Conservation (phyloP, 805 yeast species). For the Lachancea lanzarotensis region DNA sequence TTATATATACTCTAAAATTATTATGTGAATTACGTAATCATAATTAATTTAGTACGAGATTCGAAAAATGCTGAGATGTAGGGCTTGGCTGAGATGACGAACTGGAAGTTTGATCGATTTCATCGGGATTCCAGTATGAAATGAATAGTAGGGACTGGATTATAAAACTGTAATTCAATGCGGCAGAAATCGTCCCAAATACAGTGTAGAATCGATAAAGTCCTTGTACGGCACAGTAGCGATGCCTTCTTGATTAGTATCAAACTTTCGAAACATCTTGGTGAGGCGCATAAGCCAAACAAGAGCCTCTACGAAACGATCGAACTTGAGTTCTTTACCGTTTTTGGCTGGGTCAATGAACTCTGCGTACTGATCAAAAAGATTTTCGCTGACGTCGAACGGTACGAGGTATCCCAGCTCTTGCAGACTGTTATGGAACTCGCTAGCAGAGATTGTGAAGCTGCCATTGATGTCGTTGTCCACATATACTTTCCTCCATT, state of each 20-base stretch:
- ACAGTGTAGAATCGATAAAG: constrained; percentile 48
- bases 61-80: neutral
- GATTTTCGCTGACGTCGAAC: constrained; percentile 29
- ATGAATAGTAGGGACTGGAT: too few relatives aligned
- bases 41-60: neutral
- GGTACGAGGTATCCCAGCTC: constrained; percentile 32
- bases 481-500: constrained; percentile 33
- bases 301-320: constrained; percentile 72
- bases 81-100: neutral
- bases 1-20: neutral
- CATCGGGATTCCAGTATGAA: neutral
- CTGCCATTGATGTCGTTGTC: constrained; percentile 32
- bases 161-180: constrained; percentile 13
- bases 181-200: constrained; percentile 32
- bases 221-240: constrained; percentile 62
- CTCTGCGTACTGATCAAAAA: constrained; percentile 33
- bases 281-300: constrained; percentile 73
- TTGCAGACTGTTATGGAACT: constrained; percentile 31
- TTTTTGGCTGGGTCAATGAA: constrained; percentile 24
- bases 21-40: neutral
- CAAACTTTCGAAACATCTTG: constrained; percentile 71
- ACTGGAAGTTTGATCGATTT: too few relatives aligned
- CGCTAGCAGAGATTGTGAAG: constrained; percentile 27
- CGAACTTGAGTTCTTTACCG: constrained; percentile 53
- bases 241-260: constrained; percentile 65